phyloP scores from a whole-genome alignment of 2,329 filamentous ascomycete genomes.

The Neodidymelliopsis sp. region DNA sequence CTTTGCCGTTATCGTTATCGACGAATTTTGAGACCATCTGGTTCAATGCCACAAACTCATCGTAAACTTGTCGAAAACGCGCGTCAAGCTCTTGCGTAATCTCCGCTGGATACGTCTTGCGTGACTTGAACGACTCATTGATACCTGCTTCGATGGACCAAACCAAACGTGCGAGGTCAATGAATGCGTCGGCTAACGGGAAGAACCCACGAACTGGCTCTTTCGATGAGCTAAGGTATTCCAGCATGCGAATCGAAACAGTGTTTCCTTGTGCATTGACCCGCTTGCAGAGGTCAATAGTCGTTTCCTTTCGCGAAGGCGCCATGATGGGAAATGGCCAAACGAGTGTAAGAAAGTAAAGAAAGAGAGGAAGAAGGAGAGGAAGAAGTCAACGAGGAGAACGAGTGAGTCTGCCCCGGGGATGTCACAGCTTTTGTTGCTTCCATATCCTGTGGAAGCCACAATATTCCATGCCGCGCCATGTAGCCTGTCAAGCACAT shows the following conservation, averaged over 20 bases:
- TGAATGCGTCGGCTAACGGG: conserved; percentile 69
- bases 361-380: too few relatives aligned
- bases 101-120: conserved; percentile 64
- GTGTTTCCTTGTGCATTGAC: conserved; percentile 61
- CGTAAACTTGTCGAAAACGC: conserved; percentile 67
- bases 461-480: too few relatives aligned
- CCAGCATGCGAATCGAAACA: conserved; percentile 59
- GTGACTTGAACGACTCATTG: conserved; percentile 50
- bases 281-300: conserved; percentile 62
- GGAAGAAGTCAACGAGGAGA: background rate
- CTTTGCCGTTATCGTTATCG: conserved; percentile 65
- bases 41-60: conserved; percentile 69
- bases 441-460: too few relatives aligned
- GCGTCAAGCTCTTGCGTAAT: conserved; percentile 68
- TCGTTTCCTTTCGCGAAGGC: conserved; percentile 46
- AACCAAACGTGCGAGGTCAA: conserved; percentile 70
- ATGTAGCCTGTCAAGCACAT: background rate
- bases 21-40: conserved; percentile 67
- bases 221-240: conserved; percentile 46
- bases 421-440: background rate
- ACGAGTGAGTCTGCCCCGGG: background rate
- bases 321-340: conserved; percentile 40
- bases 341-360: too few relatives aligned
- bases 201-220: conserved; percentile 52
- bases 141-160: conserved; percentile 73